phyloP scores from a whole-genome alignment of 2,329 filamentous ascomycete genomes.

The Aspergillus luchuensis region DNA sequence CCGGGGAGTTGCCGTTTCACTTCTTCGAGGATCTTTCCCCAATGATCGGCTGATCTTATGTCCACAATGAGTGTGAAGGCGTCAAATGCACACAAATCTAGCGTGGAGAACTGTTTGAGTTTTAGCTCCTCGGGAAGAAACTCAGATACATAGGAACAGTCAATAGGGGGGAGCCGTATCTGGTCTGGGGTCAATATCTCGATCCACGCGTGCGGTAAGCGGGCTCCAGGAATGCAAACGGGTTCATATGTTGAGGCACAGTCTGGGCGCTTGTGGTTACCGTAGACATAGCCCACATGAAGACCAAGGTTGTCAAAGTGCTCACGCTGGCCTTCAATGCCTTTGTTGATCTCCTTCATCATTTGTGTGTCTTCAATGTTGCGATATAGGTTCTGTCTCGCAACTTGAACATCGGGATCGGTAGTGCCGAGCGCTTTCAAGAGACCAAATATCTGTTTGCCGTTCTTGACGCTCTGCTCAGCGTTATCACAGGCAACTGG shows the following conservation, averaged over 20 bases:
- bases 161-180: conserved; percentile 25
- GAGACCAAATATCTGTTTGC: conserved; percentile 46
- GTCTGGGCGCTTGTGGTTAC: conserved; percentile 26
- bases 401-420: conserved; percentile 14
- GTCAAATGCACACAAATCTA: conserved; percentile 40
- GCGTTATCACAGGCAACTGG: conserved; percentile 46
- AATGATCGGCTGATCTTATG: not conserved
- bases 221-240: conserved; percentile 42
- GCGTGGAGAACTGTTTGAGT: conserved; percentile 34
- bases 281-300: conserved; percentile 18
- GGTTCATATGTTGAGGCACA: conserved; percentile 43
- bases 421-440: conserved; percentile 44
- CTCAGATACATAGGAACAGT: conserved; percentile 41
- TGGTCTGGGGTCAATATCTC: not conserved
- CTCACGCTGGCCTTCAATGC: conserved; percentile 17
- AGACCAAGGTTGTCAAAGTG: conserved; percentile 20
- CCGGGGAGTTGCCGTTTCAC: not conserved
- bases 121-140: conserved; percentile 28
- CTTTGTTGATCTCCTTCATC: conserved; percentile 10
- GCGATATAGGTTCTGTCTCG: conserved; percentile 12
- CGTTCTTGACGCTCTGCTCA: conserved; percentile 49
- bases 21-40: not conserved
- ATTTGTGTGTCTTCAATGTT: conserved; percentile 8
- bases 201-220: conserved; percentile 48
- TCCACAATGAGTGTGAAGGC: conserved; percentile 35